Percentiles rank a stretch among this genome's conserved stretches.
phyloP scores from a whole-genome alignment of 257 asterid genomes.

The Solanum virginianum region DNA sequence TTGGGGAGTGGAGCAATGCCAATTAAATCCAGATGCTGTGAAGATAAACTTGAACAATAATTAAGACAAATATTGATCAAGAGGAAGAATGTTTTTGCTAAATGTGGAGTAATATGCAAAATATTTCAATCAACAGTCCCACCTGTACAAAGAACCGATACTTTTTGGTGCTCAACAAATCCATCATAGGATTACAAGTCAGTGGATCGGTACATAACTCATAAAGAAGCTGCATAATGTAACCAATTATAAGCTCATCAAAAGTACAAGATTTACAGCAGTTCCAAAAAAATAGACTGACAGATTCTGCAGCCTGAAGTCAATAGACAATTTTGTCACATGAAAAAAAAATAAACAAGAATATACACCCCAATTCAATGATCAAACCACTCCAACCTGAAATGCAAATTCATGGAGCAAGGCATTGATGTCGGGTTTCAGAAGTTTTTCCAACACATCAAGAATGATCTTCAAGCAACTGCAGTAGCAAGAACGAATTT shows the following conservation, averaged over 20 bases:
- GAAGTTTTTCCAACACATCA: constrained; percentile 65
- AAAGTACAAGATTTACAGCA: constrained; percentile 4
- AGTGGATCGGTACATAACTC: constrained; percentile 81
- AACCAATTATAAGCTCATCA: constrained; percentile 11
- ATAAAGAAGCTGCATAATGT: constrained; percentile 61
- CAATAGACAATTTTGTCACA: neutral
- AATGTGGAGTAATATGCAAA: neutral
- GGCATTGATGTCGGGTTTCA: constrained; percentile 77
- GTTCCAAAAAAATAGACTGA: neutral
- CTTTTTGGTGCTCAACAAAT: constrained; percentile 65
- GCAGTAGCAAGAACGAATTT: constrained; percentile 8
- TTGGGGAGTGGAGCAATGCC: constrained; percentile 78
- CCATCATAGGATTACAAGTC: constrained; percentile 73
- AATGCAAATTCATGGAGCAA: constrained; percentile 90
- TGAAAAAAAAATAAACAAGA: neutral
- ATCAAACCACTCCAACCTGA: constrained; percentile 41
- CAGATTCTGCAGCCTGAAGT: neutral
- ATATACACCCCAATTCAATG: neutral
- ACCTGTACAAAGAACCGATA: constrained; percentile 88
- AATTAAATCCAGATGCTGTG: constrained; percentile 68
- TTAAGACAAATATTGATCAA: neutral
- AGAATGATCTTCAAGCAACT: constrained; percentile 98
- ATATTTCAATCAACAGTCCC: neutral
- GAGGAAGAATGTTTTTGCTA: neutral
- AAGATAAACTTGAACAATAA: neutral